Conservation (phyloP, 768 basidiomycete genomes). For the Auriscalpium microsporum region DNA sequence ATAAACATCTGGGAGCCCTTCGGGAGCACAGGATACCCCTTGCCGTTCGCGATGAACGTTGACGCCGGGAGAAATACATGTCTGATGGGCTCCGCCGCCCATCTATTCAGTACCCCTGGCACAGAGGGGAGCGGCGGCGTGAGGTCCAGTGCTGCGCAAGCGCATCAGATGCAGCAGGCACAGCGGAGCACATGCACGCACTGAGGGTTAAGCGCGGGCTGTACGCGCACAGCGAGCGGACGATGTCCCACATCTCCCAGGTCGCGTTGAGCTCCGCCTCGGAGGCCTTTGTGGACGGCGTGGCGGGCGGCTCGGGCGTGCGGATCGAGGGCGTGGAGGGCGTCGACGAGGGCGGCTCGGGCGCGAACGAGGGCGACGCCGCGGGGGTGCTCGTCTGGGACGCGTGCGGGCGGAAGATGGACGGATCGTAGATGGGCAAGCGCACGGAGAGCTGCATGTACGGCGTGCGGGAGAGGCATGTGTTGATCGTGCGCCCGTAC, state of each 20-base stretch:
- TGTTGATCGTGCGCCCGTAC: slow-evolving; percentile 85
- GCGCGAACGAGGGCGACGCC: slow-evolving; percentile 5
- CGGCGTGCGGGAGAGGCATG: slow-evolving; percentile 60
- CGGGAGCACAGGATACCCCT: slow-evolving; percentile 94
- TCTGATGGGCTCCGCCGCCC: slow-evolving; percentile 90
- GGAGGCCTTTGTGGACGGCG: slow-evolving; percentile 28
- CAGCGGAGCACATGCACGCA: slow-evolving; percentile 26
- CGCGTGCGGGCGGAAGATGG: slow-evolving; percentile 39
- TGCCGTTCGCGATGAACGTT: slow-evolving; percentile 89
- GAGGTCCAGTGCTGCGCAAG: slow-evolving; percentile 74
- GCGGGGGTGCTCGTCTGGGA: slow-evolving; percentile 13
- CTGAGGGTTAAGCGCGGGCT: slow-evolving; percentile 64
- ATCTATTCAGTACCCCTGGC: slow-evolving; percentile 68
- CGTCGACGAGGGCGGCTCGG: slow-evolving; percentile 16
- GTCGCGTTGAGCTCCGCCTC: slow-evolving; percentile 61
- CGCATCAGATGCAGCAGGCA: slow-evolving; percentile 4
- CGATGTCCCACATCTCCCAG: slow-evolving; percentile 99
- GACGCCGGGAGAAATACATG: slow-evolving; percentile 84
- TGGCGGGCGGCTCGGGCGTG: slow-evolving; percentile 18
- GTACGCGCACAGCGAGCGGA: slow-evolving; percentile 85
- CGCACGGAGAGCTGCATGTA: slow-evolving; percentile 78
- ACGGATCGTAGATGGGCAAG: slow-evolving; percentile 74
- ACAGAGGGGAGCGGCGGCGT: slow-evolving; percentile 80
- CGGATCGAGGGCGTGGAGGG: slow-evolving; percentile 13
- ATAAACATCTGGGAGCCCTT: slow-evolving; percentile 91